Evolutionary conservation across 257 asterid species (phyloP).

Genomic region (Przewalskia tangutica): DNA sequence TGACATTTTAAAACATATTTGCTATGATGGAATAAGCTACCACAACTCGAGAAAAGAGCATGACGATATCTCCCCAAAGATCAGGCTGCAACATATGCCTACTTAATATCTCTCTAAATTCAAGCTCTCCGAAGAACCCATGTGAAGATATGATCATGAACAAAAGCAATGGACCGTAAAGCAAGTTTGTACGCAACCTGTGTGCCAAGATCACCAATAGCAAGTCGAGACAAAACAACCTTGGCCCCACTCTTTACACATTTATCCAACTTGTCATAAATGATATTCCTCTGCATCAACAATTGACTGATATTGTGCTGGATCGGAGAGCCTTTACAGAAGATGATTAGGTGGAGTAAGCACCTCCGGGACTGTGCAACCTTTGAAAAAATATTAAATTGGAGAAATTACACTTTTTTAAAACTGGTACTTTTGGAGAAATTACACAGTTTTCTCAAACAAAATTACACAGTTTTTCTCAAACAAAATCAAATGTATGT

Average conservation of each 20-base stretch:
- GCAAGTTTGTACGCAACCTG: conserved; percentile 37
- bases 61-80: neutral
- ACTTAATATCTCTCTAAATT: neutral
- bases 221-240: conserved; percentile 80
- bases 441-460: neutral
- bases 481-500: neutral
- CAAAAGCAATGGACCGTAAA: neutral
- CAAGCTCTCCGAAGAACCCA: neutral
- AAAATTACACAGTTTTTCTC: neutral
- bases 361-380: conserved; percentile 4
- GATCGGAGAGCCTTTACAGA: conserved; percentile 64
- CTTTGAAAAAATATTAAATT: neutral
- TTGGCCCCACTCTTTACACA: conserved; percentile 91
- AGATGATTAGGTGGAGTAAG: conserved; percentile 8
- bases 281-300: conserved; percentile 95
- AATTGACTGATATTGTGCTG: conserved; percentile 83
- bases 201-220: conserved; percentile 89
- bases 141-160: neutral
- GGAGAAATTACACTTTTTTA: neutral
- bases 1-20: neutral
- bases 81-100: neutral
- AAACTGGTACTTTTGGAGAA: neutral
- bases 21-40: neutral
- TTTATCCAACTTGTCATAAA: conserved; percentile 82
- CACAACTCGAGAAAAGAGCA: neutral